Evolutionary conservation across 164 flowering plant genomes (phyloP).

Genomic region (Platanus orientalis): DNA sequence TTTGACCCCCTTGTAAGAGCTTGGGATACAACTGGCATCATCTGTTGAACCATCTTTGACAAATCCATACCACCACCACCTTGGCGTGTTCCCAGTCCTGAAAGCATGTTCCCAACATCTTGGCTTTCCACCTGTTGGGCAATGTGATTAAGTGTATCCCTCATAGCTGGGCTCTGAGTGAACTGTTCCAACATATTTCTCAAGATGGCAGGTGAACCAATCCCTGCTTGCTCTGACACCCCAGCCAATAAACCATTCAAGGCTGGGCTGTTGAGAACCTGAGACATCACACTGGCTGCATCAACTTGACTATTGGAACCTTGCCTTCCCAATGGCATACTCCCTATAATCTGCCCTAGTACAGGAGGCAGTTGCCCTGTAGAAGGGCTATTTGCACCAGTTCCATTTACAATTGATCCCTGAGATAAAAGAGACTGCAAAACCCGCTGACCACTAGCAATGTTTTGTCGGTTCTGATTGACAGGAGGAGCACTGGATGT

Average conservation of each 20-base stretch:
- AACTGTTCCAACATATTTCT: slow-evolving; percentile 76
- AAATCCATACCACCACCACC: slow-evolving; percentile 77
- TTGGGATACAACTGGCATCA: slow-evolving; percentile 93
- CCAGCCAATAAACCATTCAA: slow-evolving; percentile 66
- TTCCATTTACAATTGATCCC: slow-evolving; percentile 22
- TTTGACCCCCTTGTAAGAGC: slow-evolving; percentile 52
- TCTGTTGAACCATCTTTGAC: slow-evolving; percentile 81
- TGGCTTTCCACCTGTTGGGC: slow-evolving; percentile 67
- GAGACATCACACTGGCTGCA: slow-evolving; percentile 58
- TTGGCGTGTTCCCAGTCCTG: slow-evolving; percentile 53
- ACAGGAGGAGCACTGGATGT: slow-evolving; percentile 17
- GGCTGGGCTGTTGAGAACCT: slow-evolving; percentile 63
- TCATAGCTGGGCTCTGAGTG: slow-evolving; percentile 73
- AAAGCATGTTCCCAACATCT: slow-evolving; percentile 55
- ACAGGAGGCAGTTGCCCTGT: slow-evolving; percentile 21
- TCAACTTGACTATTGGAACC: slow-evolving; percentile 42
- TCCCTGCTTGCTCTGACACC: slow-evolving; percentile 79
- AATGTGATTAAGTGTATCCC: slow-evolving; percentile 67
- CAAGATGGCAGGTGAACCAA: slow-evolving; percentile 68
- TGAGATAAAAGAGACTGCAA: slow-evolving; percentile 53
- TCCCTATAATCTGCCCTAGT: slow-evolving; percentile 17
- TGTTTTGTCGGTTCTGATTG: slow-evolving; percentile 27
- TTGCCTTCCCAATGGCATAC: slow-evolving; percentile 20
- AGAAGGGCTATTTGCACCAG: slow-evolving; percentile 15
- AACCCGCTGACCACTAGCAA: slow-evolving; percentile 37